Percentiles rank a stretch among this genome's conserved stretches.
Evolutionary conservation across 179 eudicot genomes (phyloP).

Genomic region (Gypsophila paniculata): DNA sequence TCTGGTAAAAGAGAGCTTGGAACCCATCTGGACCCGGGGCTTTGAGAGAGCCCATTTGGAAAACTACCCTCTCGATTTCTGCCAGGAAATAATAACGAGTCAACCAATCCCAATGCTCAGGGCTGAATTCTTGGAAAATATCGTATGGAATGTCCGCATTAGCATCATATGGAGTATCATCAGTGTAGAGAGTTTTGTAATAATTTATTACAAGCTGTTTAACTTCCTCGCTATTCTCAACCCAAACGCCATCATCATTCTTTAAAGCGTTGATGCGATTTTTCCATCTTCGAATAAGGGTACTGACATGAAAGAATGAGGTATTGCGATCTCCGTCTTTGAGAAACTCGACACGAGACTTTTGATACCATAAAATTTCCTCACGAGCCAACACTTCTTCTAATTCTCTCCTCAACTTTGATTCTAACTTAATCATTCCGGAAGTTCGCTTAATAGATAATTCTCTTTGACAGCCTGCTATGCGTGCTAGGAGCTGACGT

Average conservation of each 20-base stretch:
- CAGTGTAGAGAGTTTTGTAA: neutral
- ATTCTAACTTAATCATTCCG: neutral
- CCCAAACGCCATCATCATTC: neutral
- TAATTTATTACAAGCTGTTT: neutral
- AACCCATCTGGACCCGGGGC: constrained; percentile 8
- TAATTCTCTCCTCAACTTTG: neutral
- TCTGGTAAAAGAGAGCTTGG: neutral
- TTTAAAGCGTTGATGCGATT: neutral
- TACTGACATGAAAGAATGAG: neutral
- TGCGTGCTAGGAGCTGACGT: too few species aligned
- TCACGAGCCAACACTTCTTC: neutral
- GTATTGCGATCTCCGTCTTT: neutral
- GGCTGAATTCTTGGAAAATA: neutral
- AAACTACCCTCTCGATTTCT: neutral
- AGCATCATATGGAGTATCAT: neutral
- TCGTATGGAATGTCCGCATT: neutral
- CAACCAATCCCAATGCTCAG: neutral
- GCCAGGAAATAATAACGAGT: neutral
- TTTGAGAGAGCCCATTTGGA: neutral
- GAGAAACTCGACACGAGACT: neutral
- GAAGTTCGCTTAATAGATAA: neutral
- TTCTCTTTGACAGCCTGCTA: neutral
- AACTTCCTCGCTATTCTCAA: neutral
- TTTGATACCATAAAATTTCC: neutral
- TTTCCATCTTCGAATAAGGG: neutral